phyloP scores from a whole-genome alignment of 1,284 basidiomycete species.

The Melampsora abietis-canadensis region DNA sequence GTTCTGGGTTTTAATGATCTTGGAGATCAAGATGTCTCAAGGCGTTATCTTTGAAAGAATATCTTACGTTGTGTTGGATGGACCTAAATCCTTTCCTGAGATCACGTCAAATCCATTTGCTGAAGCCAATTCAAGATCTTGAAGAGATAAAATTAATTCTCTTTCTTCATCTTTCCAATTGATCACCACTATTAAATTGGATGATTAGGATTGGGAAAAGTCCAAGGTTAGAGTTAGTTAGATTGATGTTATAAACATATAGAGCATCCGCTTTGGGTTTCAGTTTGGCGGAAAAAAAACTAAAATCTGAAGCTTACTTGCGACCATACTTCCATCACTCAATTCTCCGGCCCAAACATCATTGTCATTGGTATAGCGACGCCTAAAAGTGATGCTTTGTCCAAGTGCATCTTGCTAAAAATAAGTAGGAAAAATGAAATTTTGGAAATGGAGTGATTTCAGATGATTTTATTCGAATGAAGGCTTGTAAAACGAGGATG shows the following conservation, averaged over 20 bases:
- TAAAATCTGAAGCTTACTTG: constrained; percentile 13
- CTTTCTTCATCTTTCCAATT: constrained; percentile 15
- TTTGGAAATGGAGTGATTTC: neutral
- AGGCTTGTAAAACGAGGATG: neutral
- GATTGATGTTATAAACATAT: neutral
- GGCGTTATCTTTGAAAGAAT: too few species aligned
- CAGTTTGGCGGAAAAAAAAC: too few species aligned
- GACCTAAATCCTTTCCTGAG: constrained; percentile 26
- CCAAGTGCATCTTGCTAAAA: constrained; percentile 36
- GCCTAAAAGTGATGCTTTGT: constrained; percentile 30
- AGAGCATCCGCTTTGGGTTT: too few species aligned
- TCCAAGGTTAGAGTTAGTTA: neutral
- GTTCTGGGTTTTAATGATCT: too few species aligned
- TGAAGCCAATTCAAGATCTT: constrained; percentile 21
- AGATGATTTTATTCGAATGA: neutral
- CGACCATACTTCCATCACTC: constrained; percentile 31
- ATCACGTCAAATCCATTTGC: constrained; percentile 12
- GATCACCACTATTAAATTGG: constrained; percentile 6
- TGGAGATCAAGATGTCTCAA: too few species aligned
- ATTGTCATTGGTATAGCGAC: constrained; percentile 16
- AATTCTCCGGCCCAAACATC: constrained; percentile 40
- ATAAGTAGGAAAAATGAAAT: neutral
- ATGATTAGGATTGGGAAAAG: neutral
- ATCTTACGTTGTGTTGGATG: constrained; percentile 3
- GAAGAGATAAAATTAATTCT: neutral